A percentile compares a stretch with the other conserved stretches of the same genome.
Evolutionary conservation across 2,329 filamentous ascomycete genomes (phyloP).

Genomic region (Dactylellina haptotyla): DNA sequence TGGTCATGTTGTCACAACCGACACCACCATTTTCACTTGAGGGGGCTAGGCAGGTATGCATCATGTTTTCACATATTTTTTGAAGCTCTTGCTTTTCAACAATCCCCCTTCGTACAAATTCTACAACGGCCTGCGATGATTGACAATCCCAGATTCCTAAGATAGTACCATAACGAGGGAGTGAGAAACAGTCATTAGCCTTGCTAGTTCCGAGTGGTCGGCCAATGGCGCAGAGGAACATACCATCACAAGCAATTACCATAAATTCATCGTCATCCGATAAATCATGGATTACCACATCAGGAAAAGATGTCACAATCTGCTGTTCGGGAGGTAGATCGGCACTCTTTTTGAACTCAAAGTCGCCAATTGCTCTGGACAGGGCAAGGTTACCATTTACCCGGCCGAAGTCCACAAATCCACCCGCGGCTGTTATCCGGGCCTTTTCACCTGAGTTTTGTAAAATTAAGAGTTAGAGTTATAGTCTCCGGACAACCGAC

Average conservation of each 20-base stretch:
- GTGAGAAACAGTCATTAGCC: conserved; percentile 13
- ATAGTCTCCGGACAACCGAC: neutral
- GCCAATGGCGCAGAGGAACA: conserved; percentile 59
- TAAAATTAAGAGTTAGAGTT: conserved; percentile 8
- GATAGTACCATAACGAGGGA: neutral
- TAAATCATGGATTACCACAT: conserved; percentile 90
- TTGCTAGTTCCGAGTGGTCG: too few species aligned
- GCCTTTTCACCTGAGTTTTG: conserved; percentile 82
- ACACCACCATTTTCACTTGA: conserved; percentile 98
- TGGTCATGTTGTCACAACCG: conserved; percentile 99
- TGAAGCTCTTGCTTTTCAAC: conserved; percentile 94
- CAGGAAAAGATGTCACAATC: conserved; percentile 96
- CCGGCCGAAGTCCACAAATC: conserved; percentile 97
- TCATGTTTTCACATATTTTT: conserved; percentile 99
- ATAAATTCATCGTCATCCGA: conserved; percentile 94
- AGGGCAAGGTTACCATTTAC: conserved; percentile 98
- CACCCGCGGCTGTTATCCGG: conserved; percentile 91
- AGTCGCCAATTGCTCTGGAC: conserved; percentile 96
- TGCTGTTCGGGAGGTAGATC: conserved; percentile 97
- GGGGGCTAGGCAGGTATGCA: conserved; percentile 98
- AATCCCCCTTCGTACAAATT: conserved; percentile 96
- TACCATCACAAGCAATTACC: conserved; percentile 91
- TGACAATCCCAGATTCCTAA: conserved; percentile 99
- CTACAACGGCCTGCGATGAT: conserved; percentile 94
- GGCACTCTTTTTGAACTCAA: conserved; percentile 99